Percentiles rank a stretch among this genome's conserved stretches.
These are phyloP conservation scores for Corchorus capsularis DNA, from an alignment of 345 rosid species.

Conservation along the genomic window DNA sequence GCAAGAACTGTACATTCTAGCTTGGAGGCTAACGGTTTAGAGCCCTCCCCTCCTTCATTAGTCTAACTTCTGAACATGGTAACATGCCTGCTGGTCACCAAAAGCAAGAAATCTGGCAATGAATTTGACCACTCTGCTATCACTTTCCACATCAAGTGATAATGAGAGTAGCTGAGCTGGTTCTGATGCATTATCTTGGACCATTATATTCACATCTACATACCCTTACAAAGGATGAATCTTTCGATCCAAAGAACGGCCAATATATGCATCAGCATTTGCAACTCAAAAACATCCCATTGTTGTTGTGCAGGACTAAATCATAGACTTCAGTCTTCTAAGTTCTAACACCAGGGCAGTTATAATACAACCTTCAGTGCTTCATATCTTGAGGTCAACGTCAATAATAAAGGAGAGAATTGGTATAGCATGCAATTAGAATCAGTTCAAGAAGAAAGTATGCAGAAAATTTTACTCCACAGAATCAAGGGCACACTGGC, in stretches of 20 bases:
- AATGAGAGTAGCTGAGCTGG: background rate
- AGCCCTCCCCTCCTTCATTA: background rate
- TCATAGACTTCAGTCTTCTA: background rate
- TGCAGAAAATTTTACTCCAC: background rate
- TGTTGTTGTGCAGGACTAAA: background rate
- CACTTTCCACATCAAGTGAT: background rate
- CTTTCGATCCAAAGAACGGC: background rate
- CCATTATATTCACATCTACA: background rate
- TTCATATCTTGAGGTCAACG: background rate
- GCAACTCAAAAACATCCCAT: background rate
- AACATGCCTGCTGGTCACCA: background rate
- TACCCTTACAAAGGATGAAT: background rate
- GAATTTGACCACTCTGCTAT: background rate
- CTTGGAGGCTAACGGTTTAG: no score
- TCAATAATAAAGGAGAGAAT: background rate
- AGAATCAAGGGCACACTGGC: background rate
- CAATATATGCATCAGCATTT: background rate
- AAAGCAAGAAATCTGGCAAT: background rate
- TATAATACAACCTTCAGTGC: background rate
- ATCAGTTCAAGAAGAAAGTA: background rate
- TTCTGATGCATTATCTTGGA: background rate
- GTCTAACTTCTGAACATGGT: background rate
- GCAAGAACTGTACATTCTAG: no score
- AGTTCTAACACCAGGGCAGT: background rate
- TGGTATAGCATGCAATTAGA: background rate